These are phyloP conservation scores for Neurospora cerealis DNA, from an alignment of 495 filamentous ascomycete species.

Conservation along the genomic window DNA sequence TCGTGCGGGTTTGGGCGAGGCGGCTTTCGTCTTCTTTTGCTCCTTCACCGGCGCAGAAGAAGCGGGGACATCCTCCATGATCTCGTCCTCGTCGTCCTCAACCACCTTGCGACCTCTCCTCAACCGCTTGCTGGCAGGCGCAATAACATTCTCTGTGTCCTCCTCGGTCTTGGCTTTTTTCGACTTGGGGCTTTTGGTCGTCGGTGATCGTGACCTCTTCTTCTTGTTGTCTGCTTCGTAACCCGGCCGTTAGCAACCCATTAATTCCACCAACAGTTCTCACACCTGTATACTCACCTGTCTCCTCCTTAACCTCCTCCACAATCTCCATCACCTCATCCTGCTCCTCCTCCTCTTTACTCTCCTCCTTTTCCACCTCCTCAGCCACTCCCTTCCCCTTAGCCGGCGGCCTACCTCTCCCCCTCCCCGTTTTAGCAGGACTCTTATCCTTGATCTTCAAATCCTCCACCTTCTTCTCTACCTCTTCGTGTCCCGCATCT, in stretches of 20 bases:
- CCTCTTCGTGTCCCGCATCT: conserved; percentile 7
- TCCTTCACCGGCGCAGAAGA: conserved; percentile 7
- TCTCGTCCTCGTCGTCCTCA: conserved; percentile 34
- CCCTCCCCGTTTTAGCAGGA: not conserved
- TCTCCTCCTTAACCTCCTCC: not conserved
- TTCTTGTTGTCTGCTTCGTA: conserved; percentile 34
- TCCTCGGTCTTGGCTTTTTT: conserved; percentile 22
- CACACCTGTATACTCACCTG: too few species aligned
- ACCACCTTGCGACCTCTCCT: conserved; percentile 29
- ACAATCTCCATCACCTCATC: conserved; percentile 19
- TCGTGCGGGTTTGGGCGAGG: conserved; percentile 3
- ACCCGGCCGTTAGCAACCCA: too few species aligned
- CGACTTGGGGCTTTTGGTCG: conserved; percentile 7
- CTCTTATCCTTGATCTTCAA: conserved; percentile 9
- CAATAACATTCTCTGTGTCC: conserved; percentile 37
- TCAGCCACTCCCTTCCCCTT: not conserved
- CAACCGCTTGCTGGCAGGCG: conserved; percentile 43
- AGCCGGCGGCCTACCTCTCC: not conserved
- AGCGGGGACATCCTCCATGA: conserved; percentile 24
- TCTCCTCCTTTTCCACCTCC: not conserved
- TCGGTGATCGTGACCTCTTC: conserved; percentile 13
- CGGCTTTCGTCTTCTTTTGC: conserved; percentile 13
- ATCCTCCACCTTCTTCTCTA: conserved; percentile 22
- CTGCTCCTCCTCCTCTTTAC: conserved; percentile 18
- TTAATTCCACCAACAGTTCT: too few species aligned